These are phyloP conservation scores for Ilyonectria sp. DNA, from an alignment of 2,329 filamentous ascomycete genomes.

Conservation along the genomic window DNA sequence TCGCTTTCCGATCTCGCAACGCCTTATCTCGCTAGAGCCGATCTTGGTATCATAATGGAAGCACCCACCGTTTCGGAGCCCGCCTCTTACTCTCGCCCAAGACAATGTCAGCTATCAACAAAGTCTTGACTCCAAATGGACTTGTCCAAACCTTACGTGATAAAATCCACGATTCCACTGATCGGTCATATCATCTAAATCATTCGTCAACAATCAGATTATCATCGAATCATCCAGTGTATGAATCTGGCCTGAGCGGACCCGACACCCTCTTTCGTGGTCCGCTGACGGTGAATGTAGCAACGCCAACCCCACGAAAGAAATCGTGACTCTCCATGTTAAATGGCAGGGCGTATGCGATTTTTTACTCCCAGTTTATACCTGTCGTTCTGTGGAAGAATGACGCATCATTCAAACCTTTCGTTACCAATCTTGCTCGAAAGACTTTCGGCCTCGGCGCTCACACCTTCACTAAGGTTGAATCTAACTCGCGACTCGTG, in stretches of 20 bases:
- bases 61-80: no score
- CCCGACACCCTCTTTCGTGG: not conserved
- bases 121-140: conserved; percentile 44
- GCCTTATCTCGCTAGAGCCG: no score
- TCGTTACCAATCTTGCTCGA: conserved; percentile 56
- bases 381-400: conserved; percentile 57
- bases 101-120: conserved; percentile 17
- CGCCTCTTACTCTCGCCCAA: no score
- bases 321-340: conserved; percentile 63
- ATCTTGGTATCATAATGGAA: no score
- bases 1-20: no score
- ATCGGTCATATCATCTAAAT: conserved; percentile 64
- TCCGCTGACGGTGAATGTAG: conserved; percentile 24
- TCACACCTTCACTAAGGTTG: conserved; percentile 46
- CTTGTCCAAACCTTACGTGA: conserved; percentile 59
- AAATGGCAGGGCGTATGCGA: conserved; percentile 60
- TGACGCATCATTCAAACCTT: conserved; percentile 59
- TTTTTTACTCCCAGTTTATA: conserved; percentile 57
- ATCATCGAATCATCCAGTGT: conserved; percentile 57
- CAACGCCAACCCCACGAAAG: conserved; percentile 44
- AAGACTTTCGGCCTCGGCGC: conserved; percentile 56
- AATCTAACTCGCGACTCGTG: conserved; percentile 28
- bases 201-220: conserved; percentile 54
- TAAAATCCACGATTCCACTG: conserved; percentile 59
- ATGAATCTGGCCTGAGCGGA: conserved; percentile 13